Percentiles rank a stretch among this genome's conserved stretches.
Conservation (phyloP, 2,329 filamentous ascomycete genomes). For the Dothistroma pini region DNA sequence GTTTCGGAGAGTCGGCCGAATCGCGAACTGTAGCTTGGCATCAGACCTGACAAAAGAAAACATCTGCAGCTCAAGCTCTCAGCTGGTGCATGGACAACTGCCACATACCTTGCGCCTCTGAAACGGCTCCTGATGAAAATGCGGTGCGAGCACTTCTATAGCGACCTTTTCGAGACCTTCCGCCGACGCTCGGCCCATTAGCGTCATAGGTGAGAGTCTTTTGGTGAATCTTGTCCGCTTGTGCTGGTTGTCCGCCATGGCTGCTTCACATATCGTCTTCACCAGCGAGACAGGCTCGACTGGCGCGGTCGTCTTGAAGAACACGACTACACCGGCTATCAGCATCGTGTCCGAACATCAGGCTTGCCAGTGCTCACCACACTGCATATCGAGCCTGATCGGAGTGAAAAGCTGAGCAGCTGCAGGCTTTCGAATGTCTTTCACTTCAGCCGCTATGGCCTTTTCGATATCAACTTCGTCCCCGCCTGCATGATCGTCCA, state of each 20-base stretch:
- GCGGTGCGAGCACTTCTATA: conserved; percentile 57
- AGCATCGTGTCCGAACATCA: conserved; percentile 2
- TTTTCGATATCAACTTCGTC: conserved; percentile 62
- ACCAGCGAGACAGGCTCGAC: conserved; percentile 60
- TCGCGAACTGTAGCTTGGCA: conserved; percentile 63
- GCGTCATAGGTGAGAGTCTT: conserved; percentile 57
- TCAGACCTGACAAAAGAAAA: conserved; percentile 4
- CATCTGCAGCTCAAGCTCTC: neutral
- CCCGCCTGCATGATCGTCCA: conserved; percentile 39
- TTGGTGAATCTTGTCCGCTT: conserved; percentile 58
- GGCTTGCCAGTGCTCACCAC: conserved; percentile 40
- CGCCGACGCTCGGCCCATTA: conserved; percentile 64
- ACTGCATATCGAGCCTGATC: conserved; percentile 54
- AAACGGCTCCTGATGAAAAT: conserved; percentile 56
- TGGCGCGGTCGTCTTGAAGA: conserved; percentile 55
- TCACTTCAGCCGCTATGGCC: conserved; percentile 69
- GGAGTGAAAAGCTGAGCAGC: conserved; percentile 50
- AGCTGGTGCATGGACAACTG: conserved; percentile 4
- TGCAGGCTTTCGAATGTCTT: conserved; percentile 53
- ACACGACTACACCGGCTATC: conserved; percentile 43
- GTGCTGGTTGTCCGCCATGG: conserved; percentile 46
- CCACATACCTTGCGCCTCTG: conserved; percentile 51
- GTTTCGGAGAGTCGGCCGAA: conserved; percentile 72
- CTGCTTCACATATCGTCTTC: conserved; percentile 56
- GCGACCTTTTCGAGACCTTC: conserved; percentile 65